Evolutionary conservation across 1,284 basidiomycete species (phyloP), one percentile per base, ranked within the genome.

Genomic region (Anthracocystis setariae): DNA sequence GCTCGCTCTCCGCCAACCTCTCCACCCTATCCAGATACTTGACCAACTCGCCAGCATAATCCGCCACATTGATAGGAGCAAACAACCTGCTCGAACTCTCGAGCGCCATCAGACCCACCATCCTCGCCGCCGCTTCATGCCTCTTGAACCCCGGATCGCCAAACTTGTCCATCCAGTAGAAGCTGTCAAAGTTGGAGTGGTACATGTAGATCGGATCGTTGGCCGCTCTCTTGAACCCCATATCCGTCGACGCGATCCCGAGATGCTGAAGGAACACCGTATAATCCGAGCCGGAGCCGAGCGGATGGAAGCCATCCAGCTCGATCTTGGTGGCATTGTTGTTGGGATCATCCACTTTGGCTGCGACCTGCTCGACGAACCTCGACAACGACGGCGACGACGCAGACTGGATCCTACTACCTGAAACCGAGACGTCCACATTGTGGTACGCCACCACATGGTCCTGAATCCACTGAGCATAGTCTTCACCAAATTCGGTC

Each of bases 401-500:
- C 32, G 74, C 53, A 25, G 86, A 85, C 12, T 69, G 56, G 82
- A 90, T 91, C 23, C 84, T 84, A 10, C 90, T 89, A 15, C 94
- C 94, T 17, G 86, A 66, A 1, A 89, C 89, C 0, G 91, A 90
- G 3, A 86, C 86, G 78, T 91, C 91, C 24, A 91, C 86, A 81
- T 97, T 97, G 67, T 95, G 84, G 82, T 97, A 97, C 7, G 91
- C 88, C n/a, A 92, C 92, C 38, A 90, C 89, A 67, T 94, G 87
- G 44, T 88, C 84, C 40, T 87, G 85, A 59, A 95, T 88, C 89
- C 91, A 94, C 27, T 89, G 86, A 8, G 89, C 86, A 81, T 94
- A 95, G 82, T 95, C 92, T 84, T 95, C 93, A 8, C 89, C 91
- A 86, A 89, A 93, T 83, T 95, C 92, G 7, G 91, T 93, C 74